Evolutionary conservation across 2,329 filamentous ascomycete species (phyloP), one percentile per base, ranked within the genome.

Genomic region (Plectosphaerella sp.): DNA sequence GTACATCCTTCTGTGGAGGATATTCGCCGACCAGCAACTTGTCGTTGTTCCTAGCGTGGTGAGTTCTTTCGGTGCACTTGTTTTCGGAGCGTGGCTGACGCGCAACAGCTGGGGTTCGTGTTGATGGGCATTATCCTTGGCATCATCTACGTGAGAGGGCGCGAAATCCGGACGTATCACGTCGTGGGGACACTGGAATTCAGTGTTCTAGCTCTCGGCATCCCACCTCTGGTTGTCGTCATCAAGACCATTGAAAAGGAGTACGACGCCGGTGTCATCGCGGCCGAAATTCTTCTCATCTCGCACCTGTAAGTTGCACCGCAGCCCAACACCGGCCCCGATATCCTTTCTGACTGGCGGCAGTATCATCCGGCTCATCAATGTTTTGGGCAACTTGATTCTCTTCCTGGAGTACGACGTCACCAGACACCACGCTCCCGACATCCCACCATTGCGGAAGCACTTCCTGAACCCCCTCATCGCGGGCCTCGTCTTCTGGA

Each of bases 341-440:
- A n/a, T 5, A 14, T 16, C 12, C 15, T 16, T 25, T 46, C 58
- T 54, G 37, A 48, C 20, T 12, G 24, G 14, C 46, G 22, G 22
- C 28, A 74, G 72, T 47, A 9, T 68, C 1, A 71, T 71, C 42
- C 69, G 72, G 6, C 54, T 70, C 9, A 52, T 74, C 9, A 74
- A 74, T 50, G 57, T 63, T 12, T 35, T 72, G 3, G 72, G 72
- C 14, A 73, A 72, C 53, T 37, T 67, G 4, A 54, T 72, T 18
- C 62, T 75, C 25, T 48, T 67, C 11, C 64, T 51, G 56, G 70
- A 73, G 53, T 72, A 49, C 25, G 48, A 49, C 14, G 69, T 56
- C 66, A 71, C 51, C 57, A 70, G 36, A 73, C 69, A 58, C 65
- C 59, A 6, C 70, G 69, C 37, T 62, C 67, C 49, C 61, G 64